A percentile compares a stretch with the other conserved stretches of the same genome.
Conservation (phyloP, 2,329 filamentous ascomycete species). For the Penicillium sp. region DNA sequence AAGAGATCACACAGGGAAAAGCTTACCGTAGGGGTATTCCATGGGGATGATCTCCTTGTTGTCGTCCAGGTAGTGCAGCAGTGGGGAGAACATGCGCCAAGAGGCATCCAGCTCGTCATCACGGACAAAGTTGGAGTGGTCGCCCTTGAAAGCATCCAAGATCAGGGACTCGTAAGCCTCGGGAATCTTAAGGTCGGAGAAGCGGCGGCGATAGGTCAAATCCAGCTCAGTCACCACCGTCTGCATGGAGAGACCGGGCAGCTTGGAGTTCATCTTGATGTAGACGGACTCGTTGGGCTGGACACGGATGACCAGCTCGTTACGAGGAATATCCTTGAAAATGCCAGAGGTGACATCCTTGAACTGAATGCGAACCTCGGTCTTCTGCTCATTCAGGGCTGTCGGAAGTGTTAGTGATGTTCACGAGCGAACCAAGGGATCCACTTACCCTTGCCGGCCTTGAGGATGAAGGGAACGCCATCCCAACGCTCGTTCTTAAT, state of each 20-base stretch:
- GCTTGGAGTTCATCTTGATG: slow-evolving; percentile 99
- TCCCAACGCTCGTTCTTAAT: slow-evolving; percentile 99
- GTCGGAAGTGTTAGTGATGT: slow-evolving; percentile 18
- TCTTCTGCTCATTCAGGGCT: slow-evolving; percentile 99
- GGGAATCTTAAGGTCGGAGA: slow-evolving; percentile 98
- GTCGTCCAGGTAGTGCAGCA: slow-evolving; percentile 96
- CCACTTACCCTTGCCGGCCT: slow-evolving; percentile 77
- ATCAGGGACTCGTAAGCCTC: slow-evolving; percentile 99
- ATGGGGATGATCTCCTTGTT: slow-evolving; percentile 99
- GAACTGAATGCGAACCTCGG: slow-evolving; percentile 98
- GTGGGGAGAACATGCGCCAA: slow-evolving; percentile 97
- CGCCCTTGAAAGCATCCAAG: slow-evolving; percentile 94
- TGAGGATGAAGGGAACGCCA: slow-evolving; percentile 97
- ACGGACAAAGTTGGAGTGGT: slow-evolving; percentile 98
- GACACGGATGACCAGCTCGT: slow-evolving; percentile 98
- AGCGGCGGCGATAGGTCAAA: slow-evolving; percentile 93
- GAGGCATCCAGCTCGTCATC: slow-evolving; percentile 95
- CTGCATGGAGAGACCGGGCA: slow-evolving; percentile 98
- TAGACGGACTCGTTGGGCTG: slow-evolving; percentile 99
- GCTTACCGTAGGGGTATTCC: slow-evolving; percentile 97
- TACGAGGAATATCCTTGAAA: slow-evolving; percentile 99
- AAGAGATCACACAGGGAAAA: slow-evolving; percentile 7
- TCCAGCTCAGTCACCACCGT: slow-evolving; percentile 98
- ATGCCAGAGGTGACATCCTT: slow-evolving; percentile 99
- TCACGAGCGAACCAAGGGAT: background rate